Conservation (phyloP, 2,329 filamentous ascomycete genomes). For the Calonectria leucothoes region DNA sequence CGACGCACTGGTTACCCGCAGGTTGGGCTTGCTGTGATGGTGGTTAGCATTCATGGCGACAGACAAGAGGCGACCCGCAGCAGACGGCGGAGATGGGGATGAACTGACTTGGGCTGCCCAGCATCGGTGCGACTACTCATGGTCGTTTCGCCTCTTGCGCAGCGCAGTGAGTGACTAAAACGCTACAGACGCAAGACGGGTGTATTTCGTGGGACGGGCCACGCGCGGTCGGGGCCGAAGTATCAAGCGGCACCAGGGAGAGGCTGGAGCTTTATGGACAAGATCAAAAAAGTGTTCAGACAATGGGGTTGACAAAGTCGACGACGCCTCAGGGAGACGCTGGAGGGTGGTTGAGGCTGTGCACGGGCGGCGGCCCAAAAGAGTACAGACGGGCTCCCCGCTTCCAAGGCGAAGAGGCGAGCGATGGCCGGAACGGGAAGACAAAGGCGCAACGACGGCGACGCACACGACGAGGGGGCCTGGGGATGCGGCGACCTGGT, state of each 20-base stretch:
- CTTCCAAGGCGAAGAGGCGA: constrained; percentile 41
- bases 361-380: constrained; percentile 44
- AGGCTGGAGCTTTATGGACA: constrained; percentile 25
- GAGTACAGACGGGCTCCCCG: constrained; percentile 43
- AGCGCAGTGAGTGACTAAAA: constrained; percentile 42
- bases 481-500: constrained; percentile 5
- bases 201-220: constrained; percentile 27
- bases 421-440: constrained; percentile 42
- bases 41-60: constrained; percentile 44
- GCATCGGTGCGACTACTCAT: constrained; percentile 51
- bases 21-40: constrained; percentile 77
- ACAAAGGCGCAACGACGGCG: constrained; percentile 21
- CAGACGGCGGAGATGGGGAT: constrained; percentile 24
- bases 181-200: constrained; percentile 34
- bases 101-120: constrained; percentile 50
- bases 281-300: constrained; percentile 31
- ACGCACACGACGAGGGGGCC: constrained; percentile 23
- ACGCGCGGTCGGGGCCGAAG: constrained; percentile 31
- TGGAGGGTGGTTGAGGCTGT: constrained; percentile 45
- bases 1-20: constrained; percentile 89
- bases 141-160: constrained; percentile 41
- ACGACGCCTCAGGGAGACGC: constrained; percentile 34
- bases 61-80: constrained; percentile 19
- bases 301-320: constrained; percentile 38
- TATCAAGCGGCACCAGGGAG: constrained; percentile 20